Conservation (phyloP, 164 flowering plant species). For the Amborella trichopoda region DNA sequence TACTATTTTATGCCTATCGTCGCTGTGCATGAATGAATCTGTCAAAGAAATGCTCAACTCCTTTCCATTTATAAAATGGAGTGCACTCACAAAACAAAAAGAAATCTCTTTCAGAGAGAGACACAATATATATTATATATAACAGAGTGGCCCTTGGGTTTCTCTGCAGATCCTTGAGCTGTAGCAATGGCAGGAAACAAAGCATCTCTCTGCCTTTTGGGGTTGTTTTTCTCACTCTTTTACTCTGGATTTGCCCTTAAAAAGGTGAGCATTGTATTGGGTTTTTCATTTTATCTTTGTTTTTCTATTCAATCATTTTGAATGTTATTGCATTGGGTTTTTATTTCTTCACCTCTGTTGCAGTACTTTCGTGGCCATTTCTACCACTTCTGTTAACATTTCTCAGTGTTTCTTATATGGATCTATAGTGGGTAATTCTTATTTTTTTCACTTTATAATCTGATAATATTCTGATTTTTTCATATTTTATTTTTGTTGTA, state of each 20-base stretch:
- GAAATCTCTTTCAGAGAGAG: too few species aligned
- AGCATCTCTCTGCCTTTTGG: too few species aligned
- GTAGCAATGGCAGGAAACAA: too few species aligned
- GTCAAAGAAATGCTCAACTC: too few species aligned
- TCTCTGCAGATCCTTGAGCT: too few species aligned
- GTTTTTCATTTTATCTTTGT: not conserved
- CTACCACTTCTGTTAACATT: not conserved
- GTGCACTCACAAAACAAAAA: too few species aligned
- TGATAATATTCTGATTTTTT: not conserved
- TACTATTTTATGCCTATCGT: too few species aligned
- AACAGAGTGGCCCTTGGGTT: too few species aligned
- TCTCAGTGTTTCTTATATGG: constrained; percentile 2
- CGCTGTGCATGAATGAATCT: too few species aligned
- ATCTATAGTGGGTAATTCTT: not conserved
- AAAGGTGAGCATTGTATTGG: constrained; percentile 21
- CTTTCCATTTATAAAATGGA: too few species aligned
- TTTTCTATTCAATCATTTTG: not conserved
- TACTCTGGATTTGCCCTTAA: constrained; percentile 26
- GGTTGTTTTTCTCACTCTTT: too few species aligned
- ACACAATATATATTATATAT: too few species aligned
- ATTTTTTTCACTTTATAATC: not conserved
- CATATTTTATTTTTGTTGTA: constrained; percentile 8
- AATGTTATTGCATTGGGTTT: not conserved
- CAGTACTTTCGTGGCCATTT: not conserved
- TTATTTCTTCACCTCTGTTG: not conserved